A percentile compares a stretch with the other conserved stretches of the same genome.
Evolutionary conservation across 2,329 filamentous ascomycete genomes (phyloP).

Genomic region (Pseudocercospora fuligena): DNA sequence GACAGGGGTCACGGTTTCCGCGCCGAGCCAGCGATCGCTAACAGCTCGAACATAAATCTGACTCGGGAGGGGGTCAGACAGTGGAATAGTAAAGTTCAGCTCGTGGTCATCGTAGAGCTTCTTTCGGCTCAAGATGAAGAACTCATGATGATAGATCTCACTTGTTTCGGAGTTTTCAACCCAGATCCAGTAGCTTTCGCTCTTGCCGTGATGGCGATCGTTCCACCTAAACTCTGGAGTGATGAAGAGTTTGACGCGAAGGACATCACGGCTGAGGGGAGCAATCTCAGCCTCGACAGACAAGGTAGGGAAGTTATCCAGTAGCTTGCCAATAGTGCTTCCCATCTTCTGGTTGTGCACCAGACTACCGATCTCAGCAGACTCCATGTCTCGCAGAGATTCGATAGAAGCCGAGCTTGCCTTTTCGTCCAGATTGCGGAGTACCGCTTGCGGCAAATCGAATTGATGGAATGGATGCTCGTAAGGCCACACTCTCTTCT

Average conservation of each 20-base stretch:
- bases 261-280: conserved; percentile 89
- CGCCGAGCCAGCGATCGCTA: conserved; percentile 94
- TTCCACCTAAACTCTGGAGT: conserved; percentile 95
- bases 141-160: conserved; percentile 97
- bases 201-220: conserved; percentile 88
- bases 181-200: conserved; percentile 98
- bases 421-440: conserved; percentile 85
- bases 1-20: conserved; percentile 91
- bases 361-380: conserved; percentile 84
- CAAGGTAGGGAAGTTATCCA: conserved; percentile 91
- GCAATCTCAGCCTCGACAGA: conserved; percentile 93
- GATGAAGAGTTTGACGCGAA: conserved; percentile 85
- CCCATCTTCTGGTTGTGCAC: conserved; percentile 93
- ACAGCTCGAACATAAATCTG: conserved; percentile 96
- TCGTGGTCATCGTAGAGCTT: conserved; percentile 97
- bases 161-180: conserved; percentile 97
- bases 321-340: conserved; percentile 75
- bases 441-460: conserved; percentile 79
- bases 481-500: conserved; percentile 93
- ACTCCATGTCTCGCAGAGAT: conserved; percentile 87
- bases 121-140: conserved; percentile 86
- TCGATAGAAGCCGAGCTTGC: conserved; percentile 75
- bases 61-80: conserved; percentile 88
- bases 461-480: conserved; percentile 96
- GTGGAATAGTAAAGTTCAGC: conserved; percentile 94